These are phyloP conservation scores for Trifolium fragiferum DNA, from an alignment of 306 rosid genomes.

Conservation along the genomic window DNA sequence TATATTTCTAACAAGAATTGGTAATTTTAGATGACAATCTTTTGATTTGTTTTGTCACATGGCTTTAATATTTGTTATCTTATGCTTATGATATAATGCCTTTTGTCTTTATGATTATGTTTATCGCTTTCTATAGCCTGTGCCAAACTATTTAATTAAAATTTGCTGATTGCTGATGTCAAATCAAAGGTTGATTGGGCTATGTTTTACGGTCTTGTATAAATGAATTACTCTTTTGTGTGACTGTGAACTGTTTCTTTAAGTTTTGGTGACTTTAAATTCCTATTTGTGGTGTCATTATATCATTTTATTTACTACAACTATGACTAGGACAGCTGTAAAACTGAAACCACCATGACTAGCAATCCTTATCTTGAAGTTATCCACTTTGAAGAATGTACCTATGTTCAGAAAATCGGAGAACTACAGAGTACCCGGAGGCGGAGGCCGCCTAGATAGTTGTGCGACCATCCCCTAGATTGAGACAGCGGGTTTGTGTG, in stretches of 20 bases:
- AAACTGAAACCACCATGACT: no score
- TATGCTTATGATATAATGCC: conserved; percentile 22
- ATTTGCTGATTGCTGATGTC: conserved; percentile 18
- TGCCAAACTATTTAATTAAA: conserved; percentile 14
- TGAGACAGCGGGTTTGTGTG: no score
- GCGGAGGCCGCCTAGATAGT: no score
- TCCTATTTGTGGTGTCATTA: background rate
- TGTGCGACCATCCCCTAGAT: no score
- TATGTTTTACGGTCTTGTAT: conserved; percentile 15
- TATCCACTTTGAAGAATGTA: no score
- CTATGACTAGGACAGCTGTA: no score
- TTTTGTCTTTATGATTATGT: conserved; percentile 12
- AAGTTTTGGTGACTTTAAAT: conserved; percentile 13
- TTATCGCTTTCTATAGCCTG: background rate
- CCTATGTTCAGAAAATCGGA: no score
- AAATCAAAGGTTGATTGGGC: conserved; percentile 8
- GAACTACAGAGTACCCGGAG: no score
- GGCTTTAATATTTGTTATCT: conserved; percentile 25
- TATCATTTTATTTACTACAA: no score
- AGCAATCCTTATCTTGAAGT: no score
- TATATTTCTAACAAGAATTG: conserved; percentile 41
- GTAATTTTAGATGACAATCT: conserved; percentile 21
- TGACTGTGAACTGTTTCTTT: background rate
- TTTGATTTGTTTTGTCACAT: conserved; percentile 30
- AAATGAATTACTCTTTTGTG: background rate